Evolutionary conservation across 2,329 filamentous ascomycete genomes (phyloP).

Genomic region (Trichoderma gracile): DNA sequence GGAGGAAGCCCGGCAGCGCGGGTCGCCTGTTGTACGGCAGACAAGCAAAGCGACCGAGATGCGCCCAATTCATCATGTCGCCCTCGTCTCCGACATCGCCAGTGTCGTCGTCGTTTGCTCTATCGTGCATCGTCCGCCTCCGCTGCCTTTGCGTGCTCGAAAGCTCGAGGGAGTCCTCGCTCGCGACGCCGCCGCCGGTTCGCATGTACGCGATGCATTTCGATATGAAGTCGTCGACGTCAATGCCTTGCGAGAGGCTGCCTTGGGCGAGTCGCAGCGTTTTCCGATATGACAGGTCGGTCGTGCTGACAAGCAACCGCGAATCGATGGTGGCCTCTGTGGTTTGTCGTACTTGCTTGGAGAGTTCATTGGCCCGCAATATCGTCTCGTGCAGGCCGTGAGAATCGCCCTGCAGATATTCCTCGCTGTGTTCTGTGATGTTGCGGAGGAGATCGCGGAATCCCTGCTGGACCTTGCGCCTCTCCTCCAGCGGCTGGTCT

Average conservation of each 20-base stretch:
- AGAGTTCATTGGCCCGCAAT: slow-evolving; percentile 63
- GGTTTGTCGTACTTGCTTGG: slow-evolving; percentile 77
- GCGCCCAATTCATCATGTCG: slow-evolving; percentile 82
- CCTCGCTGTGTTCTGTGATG: slow-evolving; percentile 67
- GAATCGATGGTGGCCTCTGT: slow-evolving; percentile 89
- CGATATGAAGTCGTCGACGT: slow-evolving; percentile 87
- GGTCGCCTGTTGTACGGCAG: slow-evolving; percentile 73
- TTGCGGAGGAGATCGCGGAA: slow-evolving; percentile 67
- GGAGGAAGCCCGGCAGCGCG: slow-evolving; percentile 76
- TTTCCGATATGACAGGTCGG: slow-evolving; percentile 78
- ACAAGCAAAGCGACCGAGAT: slow-evolving; percentile 76
- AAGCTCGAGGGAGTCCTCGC: slow-evolving; percentile 53
- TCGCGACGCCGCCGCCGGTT: slow-evolving; percentile 57
- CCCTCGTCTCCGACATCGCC: slow-evolving; percentile 70
- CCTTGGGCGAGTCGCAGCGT: slow-evolving; percentile 73
- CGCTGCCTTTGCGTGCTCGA: slow-evolving; percentile 52
- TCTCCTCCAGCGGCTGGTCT: slow-evolving; percentile 74
- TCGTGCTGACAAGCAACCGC: slow-evolving; percentile 76
- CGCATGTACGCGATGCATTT: slow-evolving; percentile 90
- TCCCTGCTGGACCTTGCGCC: slow-evolving; percentile 67
- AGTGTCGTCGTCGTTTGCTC: slow-evolving; percentile 51
- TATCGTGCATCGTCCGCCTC: slow-evolving; percentile 35
- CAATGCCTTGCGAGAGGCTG: slow-evolving; percentile 71
- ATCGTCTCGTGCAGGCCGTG: slow-evolving; percentile 67
- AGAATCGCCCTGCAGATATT: slow-evolving; percentile 67